These are phyloP conservation scores for Trichoderma sp. DNA, from an alignment of 2,329 filamentous ascomycete species.

Conservation along the genomic window DNA sequence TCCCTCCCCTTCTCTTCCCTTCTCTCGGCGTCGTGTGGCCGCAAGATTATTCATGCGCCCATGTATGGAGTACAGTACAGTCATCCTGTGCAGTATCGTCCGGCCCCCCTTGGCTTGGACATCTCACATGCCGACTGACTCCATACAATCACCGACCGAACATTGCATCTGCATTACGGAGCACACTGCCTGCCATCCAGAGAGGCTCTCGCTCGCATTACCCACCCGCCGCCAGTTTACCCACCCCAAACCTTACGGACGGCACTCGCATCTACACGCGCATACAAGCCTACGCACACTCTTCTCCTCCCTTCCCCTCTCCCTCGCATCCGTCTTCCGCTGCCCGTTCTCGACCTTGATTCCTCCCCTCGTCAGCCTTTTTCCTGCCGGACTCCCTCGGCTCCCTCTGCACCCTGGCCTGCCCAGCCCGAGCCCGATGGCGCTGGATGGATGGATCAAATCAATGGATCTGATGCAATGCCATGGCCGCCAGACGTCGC, in stretches of 20 bases:
- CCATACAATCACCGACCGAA: neutral
- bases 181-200: neutral
- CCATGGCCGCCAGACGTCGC: neutral
- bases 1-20: neutral
- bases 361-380: neutral
- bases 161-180: too few species aligned
- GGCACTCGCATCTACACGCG: conserved; percentile 6
- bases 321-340: conserved; percentile 6
- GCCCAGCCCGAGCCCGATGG: neutral
- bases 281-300: conserved; percentile 12
- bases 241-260: conserved; percentile 1
- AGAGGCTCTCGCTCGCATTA: conserved; percentile 12
- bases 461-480: too few species aligned
- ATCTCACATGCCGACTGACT: conserved; percentile 5
- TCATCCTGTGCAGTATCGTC: too few species aligned
- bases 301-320: neutral
- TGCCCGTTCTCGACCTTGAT: neutral
- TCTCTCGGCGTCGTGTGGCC: neutral
- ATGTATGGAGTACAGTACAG: neutral
- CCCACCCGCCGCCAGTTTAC: conserved; percentile 1
- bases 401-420: neutral
- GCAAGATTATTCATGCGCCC: neutral
- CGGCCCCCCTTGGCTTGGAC: neutral
- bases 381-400: conserved; percentile 1
- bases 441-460: too few species aligned